phyloP scores from a whole-genome alignment of 352 stramenopile genomes.

The Blastocystis hominis region DNA sequence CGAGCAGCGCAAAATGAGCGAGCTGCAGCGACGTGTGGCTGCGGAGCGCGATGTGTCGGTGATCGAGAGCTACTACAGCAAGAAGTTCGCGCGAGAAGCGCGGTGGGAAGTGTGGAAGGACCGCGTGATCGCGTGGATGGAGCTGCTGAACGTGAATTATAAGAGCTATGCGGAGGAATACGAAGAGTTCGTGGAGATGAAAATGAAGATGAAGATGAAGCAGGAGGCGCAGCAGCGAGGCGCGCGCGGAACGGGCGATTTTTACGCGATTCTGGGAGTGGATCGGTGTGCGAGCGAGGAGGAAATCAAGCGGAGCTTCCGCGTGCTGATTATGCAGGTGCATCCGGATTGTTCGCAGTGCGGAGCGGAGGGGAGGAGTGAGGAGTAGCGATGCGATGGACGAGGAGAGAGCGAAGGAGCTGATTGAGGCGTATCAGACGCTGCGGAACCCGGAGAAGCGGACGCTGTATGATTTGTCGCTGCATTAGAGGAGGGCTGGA shows the following conservation, averaged over 20 bases:
- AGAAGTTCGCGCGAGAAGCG: conserved; percentile 53
- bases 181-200: conserved; percentile 36
- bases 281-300: conserved; percentile 50
- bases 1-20: conserved; percentile 42
- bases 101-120: conserved; percentile 40
- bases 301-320: conserved; percentile 51
- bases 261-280: conserved; percentile 35
- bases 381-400: neutral
- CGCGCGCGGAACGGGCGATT: neutral
- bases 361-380: neutral
- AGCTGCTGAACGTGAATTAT: conserved; percentile 16
- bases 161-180: conserved; percentile 52
- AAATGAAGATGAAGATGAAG: conserved; percentile 15
- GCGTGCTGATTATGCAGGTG: conserved; percentile 56
- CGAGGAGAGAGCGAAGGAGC: conserved; percentile 8
- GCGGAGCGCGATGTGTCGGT: neutral
- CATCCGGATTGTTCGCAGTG: conserved; percentile 50
- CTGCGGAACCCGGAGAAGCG: conserved; percentile 37
- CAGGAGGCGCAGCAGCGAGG: neutral
- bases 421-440: conserved; percentile 50
- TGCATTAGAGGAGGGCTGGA: conserved; percentile 2
- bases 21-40: conserved; percentile 3
- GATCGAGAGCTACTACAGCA: conserved; percentile 25
- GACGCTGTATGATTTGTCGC: conserved; percentile 41
- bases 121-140: neutral